Base-by-base conservation (phyloP, 75 land plant genomes). In the Azolla pinnata region DNA sequence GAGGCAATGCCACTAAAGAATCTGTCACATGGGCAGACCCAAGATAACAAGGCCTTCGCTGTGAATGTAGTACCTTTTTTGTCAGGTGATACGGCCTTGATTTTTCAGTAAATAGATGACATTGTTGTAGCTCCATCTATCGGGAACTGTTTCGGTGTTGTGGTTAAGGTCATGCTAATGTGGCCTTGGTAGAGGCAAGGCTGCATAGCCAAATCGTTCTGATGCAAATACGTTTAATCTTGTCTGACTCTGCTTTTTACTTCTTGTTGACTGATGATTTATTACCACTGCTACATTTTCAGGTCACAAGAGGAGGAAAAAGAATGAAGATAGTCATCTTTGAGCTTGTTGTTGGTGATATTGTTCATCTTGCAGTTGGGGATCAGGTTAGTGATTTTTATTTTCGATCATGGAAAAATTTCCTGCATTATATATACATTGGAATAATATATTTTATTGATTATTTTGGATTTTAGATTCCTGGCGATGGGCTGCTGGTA, bases 401-500 rank as follows among this genome's bases (percentile, higher is more conserved):
- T 38, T 38, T 38, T 38, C 42, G 7, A 7, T 7, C 7, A 38
- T 46, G 21, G 49, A 4, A 46, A 18, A 14, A 46, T 2, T 4
- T 46, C 12, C 2, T 18, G 49, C 42, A 38, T 8, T 38, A 38
- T 38, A 8, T 14, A 38, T 38, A n/a, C n/a, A n/a, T n/a, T n/a
- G n/a, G n/a, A n/a, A n/a, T n/a, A n/a, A n/a, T n/a, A n/a, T n/a
- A n/a, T n/a, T n/a, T n/a, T n/a, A n/a, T n/a, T n/a, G n/a, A n/a
- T n/a, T n/a, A n/a, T n/a, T n/a, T n/a, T n/a, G n/a, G 73, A 18
- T 77, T 68, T 54, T 72, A 83, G 63, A 81, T 75, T 29, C 88
- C 88, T 47, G 85, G 85, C 19, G 93, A 88, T 75, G 93, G 88
- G 46, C 64, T 88, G 19, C 73, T 83, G 31, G 44, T 81, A 28